Evolutionary conservation across 352 stramenopile species (phyloP).

Genomic region (Aphanomyces euteiches): DNA sequence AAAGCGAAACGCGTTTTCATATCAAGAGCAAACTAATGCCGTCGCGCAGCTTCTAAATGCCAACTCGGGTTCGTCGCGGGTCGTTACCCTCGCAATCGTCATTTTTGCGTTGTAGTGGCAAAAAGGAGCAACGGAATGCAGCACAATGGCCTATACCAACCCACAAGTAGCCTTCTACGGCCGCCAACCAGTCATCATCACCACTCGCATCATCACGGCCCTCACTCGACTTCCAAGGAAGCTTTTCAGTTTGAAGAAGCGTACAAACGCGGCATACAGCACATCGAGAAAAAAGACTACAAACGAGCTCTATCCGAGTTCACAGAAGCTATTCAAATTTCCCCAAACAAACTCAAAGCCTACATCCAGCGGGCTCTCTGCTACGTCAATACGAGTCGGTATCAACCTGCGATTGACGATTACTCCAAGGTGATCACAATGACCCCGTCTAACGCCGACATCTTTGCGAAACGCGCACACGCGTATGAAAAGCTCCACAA

Average conservation of each 20-base stretch:
- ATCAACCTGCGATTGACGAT: constrained; percentile 65
- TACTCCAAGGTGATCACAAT: constrained; percentile 61
- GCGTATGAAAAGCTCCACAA: constrained; percentile 56
- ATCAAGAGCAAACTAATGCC: constrained; percentile 21
- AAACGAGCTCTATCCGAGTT: constrained; percentile 29
- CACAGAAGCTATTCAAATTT: constrained; percentile 21
- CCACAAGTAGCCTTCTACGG: constrained; percentile 7
- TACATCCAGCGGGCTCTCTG: constrained; percentile 61
- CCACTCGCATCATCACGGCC: neutral
- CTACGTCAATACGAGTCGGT: constrained; percentile 52
- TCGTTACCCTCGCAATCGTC: neutral
- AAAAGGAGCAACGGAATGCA: constrained; percentile 8
- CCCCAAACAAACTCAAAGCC: constrained; percentile 40
- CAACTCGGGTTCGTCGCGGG: constrained; percentile 4
- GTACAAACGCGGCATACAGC: constrained; percentile 24
- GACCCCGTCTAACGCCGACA: constrained; percentile 59
- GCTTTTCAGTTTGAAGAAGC: constrained; percentile 31
- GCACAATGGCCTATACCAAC: constrained; percentile 15
- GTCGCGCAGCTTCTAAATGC: constrained; percentile 11
- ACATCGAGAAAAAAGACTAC: constrained; percentile 31
- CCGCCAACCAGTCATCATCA: constrained; percentile 4
- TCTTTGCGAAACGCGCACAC: constrained; percentile 63
- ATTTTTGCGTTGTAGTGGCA: constrained; percentile 4
- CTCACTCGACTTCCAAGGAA: constrained; percentile 11
- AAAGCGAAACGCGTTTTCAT: constrained; percentile 23